These are phyloP conservation scores for Mikania micrantha DNA, from an alignment of 129 eudicot species.

Conservation along the genomic window DNA sequence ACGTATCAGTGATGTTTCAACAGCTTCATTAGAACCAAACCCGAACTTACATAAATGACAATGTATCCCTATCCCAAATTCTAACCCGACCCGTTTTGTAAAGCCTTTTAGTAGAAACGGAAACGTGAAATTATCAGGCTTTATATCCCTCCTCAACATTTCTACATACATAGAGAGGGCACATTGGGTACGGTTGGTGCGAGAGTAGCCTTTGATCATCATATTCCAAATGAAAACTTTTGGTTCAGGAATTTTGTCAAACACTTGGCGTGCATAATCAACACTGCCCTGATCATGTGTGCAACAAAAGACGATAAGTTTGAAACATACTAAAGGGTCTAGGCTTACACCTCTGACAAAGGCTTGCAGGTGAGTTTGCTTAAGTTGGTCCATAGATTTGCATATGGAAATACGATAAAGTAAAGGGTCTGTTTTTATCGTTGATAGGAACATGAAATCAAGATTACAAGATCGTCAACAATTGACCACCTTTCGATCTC, in stretches of 20 bases:
- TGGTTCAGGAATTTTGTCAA: conserved; percentile 44
- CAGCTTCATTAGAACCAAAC: conserved; percentile 29
- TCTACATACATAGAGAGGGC: conserved; percentile 28
- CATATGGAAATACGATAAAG: conserved; percentile 22
- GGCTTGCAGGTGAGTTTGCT: conserved; percentile 38
- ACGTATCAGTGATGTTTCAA: conserved; percentile 31
- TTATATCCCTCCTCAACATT: conserved; percentile 32
- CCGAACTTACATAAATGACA: conserved; percentile 39
- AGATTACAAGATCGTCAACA: not conserved
- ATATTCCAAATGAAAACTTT: conserved; percentile 39
- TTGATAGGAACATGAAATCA: not conserved
- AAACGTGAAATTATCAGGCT: conserved; percentile 45
- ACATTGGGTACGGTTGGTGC: not conserved
- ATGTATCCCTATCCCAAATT: conserved; percentile 30
- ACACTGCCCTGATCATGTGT: conserved; percentile 8
- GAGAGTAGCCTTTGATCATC: conserved; percentile 43
- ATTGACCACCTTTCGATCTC: not conserved
- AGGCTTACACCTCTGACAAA: conserved; percentile 25
- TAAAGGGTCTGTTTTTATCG: not conserved
- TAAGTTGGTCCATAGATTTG: conserved; percentile 47
- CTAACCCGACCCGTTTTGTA: conserved; percentile 8
- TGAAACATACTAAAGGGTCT: conserved; percentile 17
- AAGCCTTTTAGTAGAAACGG: conserved; percentile 47
- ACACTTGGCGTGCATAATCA: conserved; percentile 41
- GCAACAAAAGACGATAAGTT: conserved; percentile 32